These are phyloP conservation scores for Helenozyma rhizophorensis DNA, from an alignment of 805 yeast genomes.

Conservation along the genomic window DNA sequence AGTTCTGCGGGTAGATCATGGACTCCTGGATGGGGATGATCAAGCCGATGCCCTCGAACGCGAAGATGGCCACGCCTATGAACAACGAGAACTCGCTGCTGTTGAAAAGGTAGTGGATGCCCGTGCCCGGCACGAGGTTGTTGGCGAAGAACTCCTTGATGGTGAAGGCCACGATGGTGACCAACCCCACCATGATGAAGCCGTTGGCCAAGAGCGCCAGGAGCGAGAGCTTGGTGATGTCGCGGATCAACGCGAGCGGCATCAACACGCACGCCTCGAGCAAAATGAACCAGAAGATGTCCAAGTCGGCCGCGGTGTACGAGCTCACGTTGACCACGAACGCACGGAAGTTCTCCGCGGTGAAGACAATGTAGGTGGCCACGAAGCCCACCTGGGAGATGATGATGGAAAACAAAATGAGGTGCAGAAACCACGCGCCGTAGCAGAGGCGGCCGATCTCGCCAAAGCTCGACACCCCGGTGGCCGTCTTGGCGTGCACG, in stretches of 20 bases:
- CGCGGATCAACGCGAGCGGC: slow-evolving; percentile 70
- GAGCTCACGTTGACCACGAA: slow-evolving; percentile 51
- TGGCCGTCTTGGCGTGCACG: slow-evolving; percentile 52
- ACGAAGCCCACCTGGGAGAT: slow-evolving; percentile 76
- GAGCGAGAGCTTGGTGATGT: slow-evolving; percentile 68
- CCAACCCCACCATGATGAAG: slow-evolving; percentile 61
- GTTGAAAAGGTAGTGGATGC: slow-evolving; percentile 50
- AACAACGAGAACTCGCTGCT: slow-evolving; percentile 60
- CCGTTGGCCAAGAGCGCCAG: slow-evolving; percentile 70
- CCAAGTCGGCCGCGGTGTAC: slow-evolving; percentile 33
- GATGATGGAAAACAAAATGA: slow-evolving; percentile 61
- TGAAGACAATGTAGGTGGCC: slow-evolving; percentile 76
- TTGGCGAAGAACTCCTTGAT: slow-evolving; percentile 44
- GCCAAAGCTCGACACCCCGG: slow-evolving; percentile 71
- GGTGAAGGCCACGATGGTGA: slow-evolving; percentile 58
- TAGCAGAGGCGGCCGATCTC: slow-evolving; percentile 65
- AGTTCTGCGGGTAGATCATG: slow-evolving; percentile 70
- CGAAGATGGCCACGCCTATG: slow-evolving; percentile 80
- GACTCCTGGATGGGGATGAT: slow-evolving; percentile 81
- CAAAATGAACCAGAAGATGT: slow-evolving; percentile 42
- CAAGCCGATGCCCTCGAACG: slow-evolving; percentile 84
- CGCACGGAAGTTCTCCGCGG: slow-evolving; percentile 67
- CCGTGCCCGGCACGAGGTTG: slow-evolving; percentile 37
- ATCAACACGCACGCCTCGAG: slow-evolving; percentile 55
- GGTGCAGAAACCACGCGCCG: slow-evolving; percentile 60